These are phyloP conservation scores for Albizia julibrissin DNA, from an alignment of 306 rosid genomes.

Conservation along the genomic window DNA sequence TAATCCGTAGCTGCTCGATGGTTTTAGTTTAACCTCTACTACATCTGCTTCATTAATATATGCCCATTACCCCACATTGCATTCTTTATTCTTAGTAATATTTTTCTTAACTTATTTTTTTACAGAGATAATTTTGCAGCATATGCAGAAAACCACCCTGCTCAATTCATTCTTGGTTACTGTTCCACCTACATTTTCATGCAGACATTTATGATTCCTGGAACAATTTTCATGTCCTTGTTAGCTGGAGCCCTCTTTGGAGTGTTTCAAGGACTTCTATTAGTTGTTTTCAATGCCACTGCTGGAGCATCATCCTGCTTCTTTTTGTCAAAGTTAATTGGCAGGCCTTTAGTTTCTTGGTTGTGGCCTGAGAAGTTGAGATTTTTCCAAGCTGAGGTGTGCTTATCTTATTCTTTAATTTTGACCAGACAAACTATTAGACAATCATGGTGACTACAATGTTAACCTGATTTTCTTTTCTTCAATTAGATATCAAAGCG, in stretches of 20 bases:
- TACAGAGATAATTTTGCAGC: conserved; percentile 68
- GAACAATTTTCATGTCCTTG: conserved; percentile 92
- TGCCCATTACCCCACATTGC: background rate
- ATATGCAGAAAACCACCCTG: conserved; percentile 64
- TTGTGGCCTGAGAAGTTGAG: conserved; percentile 88
- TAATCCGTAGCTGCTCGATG: background rate
- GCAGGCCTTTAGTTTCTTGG: conserved; percentile 86
- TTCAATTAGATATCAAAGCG: conserved; percentile 76
- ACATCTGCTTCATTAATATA: background rate
- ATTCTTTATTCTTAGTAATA: background rate
- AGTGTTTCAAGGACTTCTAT: conserved; percentile 67
- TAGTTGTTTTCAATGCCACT: conserved; percentile 88
- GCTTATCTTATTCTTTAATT: conserved; percentile 9
- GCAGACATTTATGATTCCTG: conserved; percentile 99
- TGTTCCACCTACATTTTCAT: conserved; percentile 94
- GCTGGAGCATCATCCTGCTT: conserved; percentile 89
- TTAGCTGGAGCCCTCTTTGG: conserved; percentile 97
- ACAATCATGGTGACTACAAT: background rate
- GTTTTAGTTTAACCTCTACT: background rate
- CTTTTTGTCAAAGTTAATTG: conserved; percentile 86
- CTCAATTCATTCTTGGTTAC: conserved; percentile 81
- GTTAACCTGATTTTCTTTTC: conserved; percentile 9
- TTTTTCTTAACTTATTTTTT: background rate
- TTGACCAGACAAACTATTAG: background rate
- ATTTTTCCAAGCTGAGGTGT: conserved; percentile 96